phyloP scores from a whole-genome alignment of 805 yeast species.

The Nakazawaea laoshanensis region DNA sequence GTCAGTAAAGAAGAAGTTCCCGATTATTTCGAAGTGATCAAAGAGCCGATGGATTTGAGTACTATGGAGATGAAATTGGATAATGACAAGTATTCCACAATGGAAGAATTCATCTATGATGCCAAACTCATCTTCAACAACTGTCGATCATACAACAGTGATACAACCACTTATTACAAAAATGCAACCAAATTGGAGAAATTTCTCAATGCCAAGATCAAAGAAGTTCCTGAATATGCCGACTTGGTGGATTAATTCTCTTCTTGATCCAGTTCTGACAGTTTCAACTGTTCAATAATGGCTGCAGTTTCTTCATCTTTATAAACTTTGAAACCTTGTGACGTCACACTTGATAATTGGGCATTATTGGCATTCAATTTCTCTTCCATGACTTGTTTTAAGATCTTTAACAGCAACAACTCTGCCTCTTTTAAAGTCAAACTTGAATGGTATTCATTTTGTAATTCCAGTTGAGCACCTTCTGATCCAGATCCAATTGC shows the following conservation, averaged over 20 bases:
- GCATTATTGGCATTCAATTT: slow-evolving; percentile 92
- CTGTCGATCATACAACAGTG: slow-evolving; percentile 89
- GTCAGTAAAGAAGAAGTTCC: slow-evolving; percentile 92
- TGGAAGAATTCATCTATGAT: slow-evolving; percentile 90
- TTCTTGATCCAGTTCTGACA: slow-evolving; percentile 45
- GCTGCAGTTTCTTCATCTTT: slow-evolving; percentile 74
- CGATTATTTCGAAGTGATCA: slow-evolving; percentile 91
- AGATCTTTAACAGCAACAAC: slow-evolving; percentile 73
- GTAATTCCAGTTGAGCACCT: slow-evolving; percentile 97
- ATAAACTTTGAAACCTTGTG: slow-evolving; percentile 83
- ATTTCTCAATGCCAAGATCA: slow-evolving; percentile 71
- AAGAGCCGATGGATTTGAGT: slow-evolving; percentile 95
- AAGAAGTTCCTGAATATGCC: slow-evolving; percentile 88
- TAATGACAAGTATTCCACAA: slow-evolving; percentile 80
- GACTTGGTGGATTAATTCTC: slow-evolving; percentile 51
- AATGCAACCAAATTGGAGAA: slow-evolving; percentile 92
- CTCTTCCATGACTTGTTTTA: slow-evolving; percentile 99
- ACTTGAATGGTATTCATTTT: slow-evolving; percentile 91
- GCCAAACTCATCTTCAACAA: slow-evolving; percentile 79
- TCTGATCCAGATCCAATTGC: slow-evolving; percentile 99
- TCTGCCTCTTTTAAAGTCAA: slow-evolving; percentile 91
- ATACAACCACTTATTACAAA: slow-evolving; percentile 89
- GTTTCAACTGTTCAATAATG: slow-evolving; percentile 70
- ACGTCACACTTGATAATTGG: slow-evolving; percentile 89
- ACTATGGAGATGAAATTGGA: slow-evolving; percentile 94